Percentiles rank a stretch among this genome's conserved stretches.
phyloP scores from a whole-genome alignment of 2,329 filamentous ascomycete species.

The Ophiostoma quercus region DNA sequence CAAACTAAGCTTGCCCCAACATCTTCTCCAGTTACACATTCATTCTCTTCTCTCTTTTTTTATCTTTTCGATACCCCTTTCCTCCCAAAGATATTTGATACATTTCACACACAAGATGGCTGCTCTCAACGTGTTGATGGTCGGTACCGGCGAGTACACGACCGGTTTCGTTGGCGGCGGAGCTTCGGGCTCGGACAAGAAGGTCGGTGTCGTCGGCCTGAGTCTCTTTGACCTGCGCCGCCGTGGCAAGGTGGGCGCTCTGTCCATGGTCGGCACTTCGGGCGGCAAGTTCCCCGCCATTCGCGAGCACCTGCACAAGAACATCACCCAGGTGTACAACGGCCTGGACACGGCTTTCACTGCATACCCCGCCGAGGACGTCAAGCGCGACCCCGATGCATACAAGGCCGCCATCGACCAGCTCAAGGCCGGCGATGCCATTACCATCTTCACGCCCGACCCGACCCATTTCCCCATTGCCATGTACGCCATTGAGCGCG shows the following conservation, averaged over 20 bases:
- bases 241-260: constrained; percentile 77
- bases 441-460: constrained; percentile 94
- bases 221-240: constrained; percentile 84
- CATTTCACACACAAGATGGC: constrained; percentile 41
- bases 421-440: constrained; percentile 74
- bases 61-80: neutral
- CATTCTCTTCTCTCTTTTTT: neutral
- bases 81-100: neutral
- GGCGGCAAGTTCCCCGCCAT: constrained; percentile 89
- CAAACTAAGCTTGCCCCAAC: neutral
- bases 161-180: constrained; percentile 85
- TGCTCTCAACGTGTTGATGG: constrained; percentile 65
- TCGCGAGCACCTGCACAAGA: constrained; percentile 76
- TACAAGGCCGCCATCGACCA: constrained; percentile 88
- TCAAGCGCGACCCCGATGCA: constrained; percentile 63
- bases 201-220: constrained; percentile 87
- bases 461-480: constrained; percentile 90
- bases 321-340: constrained; percentile 86
- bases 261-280: constrained; percentile 86
- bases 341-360: constrained; percentile 79
- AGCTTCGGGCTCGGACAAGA: constrained; percentile 86
- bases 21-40: neutral
- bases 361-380: constrained; percentile 72
- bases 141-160: constrained; percentile 94
- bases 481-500: constrained; percentile 80